Base-by-base conservation (phyloP, 2,329 filamentous ascomycete genomes). In the Teratosphaeria pseudoeucalypti region DNA sequence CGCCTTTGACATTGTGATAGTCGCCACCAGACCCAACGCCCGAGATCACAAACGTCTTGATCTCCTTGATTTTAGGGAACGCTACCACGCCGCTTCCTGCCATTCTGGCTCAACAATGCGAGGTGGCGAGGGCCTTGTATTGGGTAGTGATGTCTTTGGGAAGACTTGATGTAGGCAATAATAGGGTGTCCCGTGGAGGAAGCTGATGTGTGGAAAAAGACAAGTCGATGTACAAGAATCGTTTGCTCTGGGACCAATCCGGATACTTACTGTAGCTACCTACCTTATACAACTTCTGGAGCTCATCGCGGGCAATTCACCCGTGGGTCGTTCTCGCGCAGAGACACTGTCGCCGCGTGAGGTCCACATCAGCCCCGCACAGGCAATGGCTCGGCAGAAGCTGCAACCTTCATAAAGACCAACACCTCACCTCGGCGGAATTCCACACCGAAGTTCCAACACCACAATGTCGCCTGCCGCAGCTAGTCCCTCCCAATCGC, bases 1-100 rank as follows among this genome's bases (percentile, higher is more conserved):
- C 78, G 54, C 78, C 79, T 71, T 90, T 82, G 69, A 95, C 92
- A 81, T 96, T 96, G 80, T 96, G 92, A 74, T 96, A 96, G 72
- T 92, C 89, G 63, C 88, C 88, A 60, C 88, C 87, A 75, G 75
- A 75, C 58, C 77, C 76, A 14, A 81, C 83, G 34, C 86, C 86
- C 60, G 83, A 80, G 58, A 89, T 87, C 61, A 92, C 79, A 70
- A 83, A 91, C 39, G 88, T 89, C 68, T 85, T 80, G 61, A 92
- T 77, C 71, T 85, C 82, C 76, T 89, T 89, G 78, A 92, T 90
- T 58, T 81, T 87, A 54, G 88, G 88, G 66, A 91, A 91, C 7
- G 79, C 71, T 64, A 75, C 78, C 61, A 80, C 80, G 65, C 76
- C 68, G 67, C 57, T 64, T 55, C 62, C 55, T 34, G 65, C 58